Evolutionary conservation across 208 protist species (phyloP).

Genomic region (Lotmaria passim): DNA sequence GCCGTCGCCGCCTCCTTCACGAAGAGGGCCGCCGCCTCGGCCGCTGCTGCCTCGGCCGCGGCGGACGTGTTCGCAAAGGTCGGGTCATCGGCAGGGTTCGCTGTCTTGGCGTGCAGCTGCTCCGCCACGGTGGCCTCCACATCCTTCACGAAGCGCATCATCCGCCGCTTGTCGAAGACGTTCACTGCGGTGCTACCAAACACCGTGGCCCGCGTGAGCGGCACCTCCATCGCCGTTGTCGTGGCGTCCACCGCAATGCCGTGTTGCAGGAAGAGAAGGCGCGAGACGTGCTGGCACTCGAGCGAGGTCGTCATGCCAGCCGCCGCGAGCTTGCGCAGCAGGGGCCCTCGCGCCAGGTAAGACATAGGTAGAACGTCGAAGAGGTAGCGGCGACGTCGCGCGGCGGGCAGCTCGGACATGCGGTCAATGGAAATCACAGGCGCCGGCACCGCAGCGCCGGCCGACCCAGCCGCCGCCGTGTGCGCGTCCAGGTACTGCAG

Average conservation of each 20-base stretch:
- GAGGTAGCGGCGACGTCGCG: constrained; percentile 38
- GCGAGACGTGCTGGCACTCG: constrained; percentile 66
- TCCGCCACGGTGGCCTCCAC: constrained; percentile 74
- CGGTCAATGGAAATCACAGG: constrained; percentile 31
- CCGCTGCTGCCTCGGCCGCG: constrained; percentile 25
- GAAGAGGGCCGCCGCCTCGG: constrained; percentile 29
- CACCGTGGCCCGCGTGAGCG: constrained; percentile 81
- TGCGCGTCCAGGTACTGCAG: constrained; percentile 34
- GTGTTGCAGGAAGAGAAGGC: constrained; percentile 56
- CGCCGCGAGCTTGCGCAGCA: constrained; percentile 44
- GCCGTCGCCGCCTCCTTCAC: constrained; percentile 13
- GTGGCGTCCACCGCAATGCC: neutral
- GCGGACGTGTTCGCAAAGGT: constrained; percentile 30
- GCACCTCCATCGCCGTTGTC: constrained; percentile 53
- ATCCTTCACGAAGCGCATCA: constrained; percentile 93
- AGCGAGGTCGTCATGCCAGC: constrained; percentile 64
- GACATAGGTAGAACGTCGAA: constrained; percentile 75
- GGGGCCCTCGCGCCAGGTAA: constrained; percentile 64
- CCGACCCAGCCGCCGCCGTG: neutral
- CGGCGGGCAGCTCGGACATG: constrained; percentile 31
- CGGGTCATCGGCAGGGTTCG: constrained; percentile 52
- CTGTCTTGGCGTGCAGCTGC: constrained; percentile 71
- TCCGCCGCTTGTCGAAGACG: constrained; percentile 89
- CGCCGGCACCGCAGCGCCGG: neutral
- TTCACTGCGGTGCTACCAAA: constrained; percentile 65